phyloP scores from a whole-genome alignment of 805 yeast genomes.

The Yarrowia sp. region DNA sequence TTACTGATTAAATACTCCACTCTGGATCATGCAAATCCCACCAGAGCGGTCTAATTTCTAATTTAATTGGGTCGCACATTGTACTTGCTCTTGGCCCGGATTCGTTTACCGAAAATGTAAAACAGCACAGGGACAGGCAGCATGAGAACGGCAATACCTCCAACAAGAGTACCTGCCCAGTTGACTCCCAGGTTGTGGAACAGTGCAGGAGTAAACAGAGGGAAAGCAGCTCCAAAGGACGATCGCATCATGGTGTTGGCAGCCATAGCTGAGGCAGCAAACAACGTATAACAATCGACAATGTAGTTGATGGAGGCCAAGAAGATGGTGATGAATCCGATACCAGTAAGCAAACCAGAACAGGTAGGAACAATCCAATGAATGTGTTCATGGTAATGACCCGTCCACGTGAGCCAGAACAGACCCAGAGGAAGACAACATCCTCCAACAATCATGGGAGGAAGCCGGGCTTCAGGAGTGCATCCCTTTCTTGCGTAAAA shows the following conservation, averaged over 20 bases:
- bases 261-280: constrained; percentile 78
- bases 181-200: constrained; percentile 64
- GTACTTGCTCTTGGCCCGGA: constrained; percentile 58
- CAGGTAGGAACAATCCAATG: constrained; percentile 83
- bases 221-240: constrained; percentile 66
- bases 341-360: constrained; percentile 63
- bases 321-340: constrained; percentile 67
- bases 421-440: constrained; percentile 72
- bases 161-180: constrained; percentile 77
- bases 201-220: constrained; percentile 70
- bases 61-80: not conserved
- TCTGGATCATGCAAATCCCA: too few species aligned
- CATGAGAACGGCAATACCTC: constrained; percentile 56
- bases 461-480: constrained; percentile 77
- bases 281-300: constrained; percentile 64
- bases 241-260: constrained; percentile 72
- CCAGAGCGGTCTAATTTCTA: too few species aligned
- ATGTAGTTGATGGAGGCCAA: constrained; percentile 68
- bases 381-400: constrained; percentile 62
- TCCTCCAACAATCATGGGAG: constrained; percentile 72
- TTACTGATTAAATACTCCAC: too few species aligned
- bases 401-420: constrained; percentile 87
- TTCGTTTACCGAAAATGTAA: constrained; percentile 53
- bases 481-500: constrained; percentile 49
- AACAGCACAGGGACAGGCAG: constrained; percentile 70